Conservation (phyloP, 2,329 filamentous ascomycete genomes). For the Curvularia verruculosa region DNA sequence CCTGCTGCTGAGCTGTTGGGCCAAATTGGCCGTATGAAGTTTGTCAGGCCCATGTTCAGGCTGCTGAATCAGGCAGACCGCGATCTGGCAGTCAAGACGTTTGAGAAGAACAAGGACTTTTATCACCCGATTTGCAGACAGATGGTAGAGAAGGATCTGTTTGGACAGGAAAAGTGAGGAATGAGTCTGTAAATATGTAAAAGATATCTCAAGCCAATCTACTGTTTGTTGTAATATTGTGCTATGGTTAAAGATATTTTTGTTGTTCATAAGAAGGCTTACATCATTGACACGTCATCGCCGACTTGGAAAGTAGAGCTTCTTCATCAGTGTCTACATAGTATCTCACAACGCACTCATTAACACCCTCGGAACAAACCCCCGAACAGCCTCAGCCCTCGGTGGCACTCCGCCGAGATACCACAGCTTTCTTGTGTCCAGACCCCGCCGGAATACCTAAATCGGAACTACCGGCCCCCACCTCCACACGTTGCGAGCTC, state of each 20-base stretch:
- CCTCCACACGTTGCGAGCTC: constrained; percentile 15
- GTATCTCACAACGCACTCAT: background rate
- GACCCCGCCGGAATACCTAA: constrained; percentile 39
- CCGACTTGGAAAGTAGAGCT: background rate
- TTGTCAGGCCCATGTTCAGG: constrained; percentile 84
- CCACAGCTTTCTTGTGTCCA: constrained; percentile 8
- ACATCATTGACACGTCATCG: background rate
- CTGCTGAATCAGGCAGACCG: constrained; percentile 76
- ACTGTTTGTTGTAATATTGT: background rate
- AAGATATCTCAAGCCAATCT: background rate
- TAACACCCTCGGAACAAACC: constrained; percentile 20
- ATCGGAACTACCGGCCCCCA: constrained; percentile 24
- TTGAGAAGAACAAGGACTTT: constrained; percentile 85
- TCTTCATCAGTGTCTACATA: background rate
- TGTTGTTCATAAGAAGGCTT: background rate
- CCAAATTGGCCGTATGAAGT: constrained; percentile 93
- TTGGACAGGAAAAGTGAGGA: constrained; percentile 44
- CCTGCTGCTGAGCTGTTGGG: constrained; percentile 78
- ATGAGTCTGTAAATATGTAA: background rate
- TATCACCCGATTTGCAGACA: constrained; percentile 86
- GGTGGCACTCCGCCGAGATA: constrained; percentile 10
- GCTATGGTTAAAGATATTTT: background rate
- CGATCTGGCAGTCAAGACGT: constrained; percentile 77
- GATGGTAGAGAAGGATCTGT: constrained; percentile 86
- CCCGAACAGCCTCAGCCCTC: constrained; percentile 17